Percentiles rank a stretch among this genome's conserved stretches.
Evolutionary conservation across 2,329 filamentous ascomycete species (phyloP).

Genomic region (Endoconidiophora laricicola): DNA sequence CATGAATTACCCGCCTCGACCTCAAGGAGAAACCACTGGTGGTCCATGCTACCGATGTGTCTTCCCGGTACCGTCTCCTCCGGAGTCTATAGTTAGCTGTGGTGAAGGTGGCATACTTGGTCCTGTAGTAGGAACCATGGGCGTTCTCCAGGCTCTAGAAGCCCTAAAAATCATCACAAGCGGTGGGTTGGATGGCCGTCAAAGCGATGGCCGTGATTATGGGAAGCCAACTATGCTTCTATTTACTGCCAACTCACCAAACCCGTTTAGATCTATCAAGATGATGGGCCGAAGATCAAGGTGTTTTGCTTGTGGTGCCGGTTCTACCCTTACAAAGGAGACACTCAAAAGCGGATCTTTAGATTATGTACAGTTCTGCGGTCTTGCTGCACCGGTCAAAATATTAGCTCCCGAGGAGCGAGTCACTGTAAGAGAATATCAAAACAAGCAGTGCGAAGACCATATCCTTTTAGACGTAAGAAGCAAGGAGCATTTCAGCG

Average conservation of each 20-base stretch:
- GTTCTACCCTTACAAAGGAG: constrained; percentile 43
- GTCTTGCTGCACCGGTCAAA: constrained; percentile 36
- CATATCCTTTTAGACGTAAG: constrained; percentile 64
- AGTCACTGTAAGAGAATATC: constrained; percentile 47
- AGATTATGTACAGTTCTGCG: constrained; percentile 81
- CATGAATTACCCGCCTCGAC: constrained; percentile 60
- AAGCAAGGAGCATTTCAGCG: constrained; percentile 67
- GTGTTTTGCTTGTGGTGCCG: constrained; percentile 61
- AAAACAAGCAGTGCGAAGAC: constrained; percentile 11
- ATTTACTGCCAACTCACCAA: constrained; percentile 28
- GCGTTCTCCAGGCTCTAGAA: constrained; percentile 78
- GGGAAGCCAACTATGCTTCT: constrained; percentile 24
- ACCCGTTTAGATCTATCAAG: constrained; percentile 54
- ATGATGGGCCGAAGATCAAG: constrained; percentile 51
- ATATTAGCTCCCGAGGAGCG: constrained; percentile 47
- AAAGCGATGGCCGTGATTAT: constrained; percentile 12
- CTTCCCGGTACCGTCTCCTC: constrained; percentile 73
- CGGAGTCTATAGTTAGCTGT: constrained; percentile 68
- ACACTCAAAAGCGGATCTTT: constrained; percentile 47
- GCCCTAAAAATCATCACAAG: constrained; percentile 63
- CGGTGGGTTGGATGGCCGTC: constrained; percentile 14
- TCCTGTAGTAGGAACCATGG: constrained; percentile 85
- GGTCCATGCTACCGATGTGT: constrained; percentile 90
- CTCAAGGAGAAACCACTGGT: constrained; percentile 36
- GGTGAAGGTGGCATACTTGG: constrained; percentile 87